Evolutionary conservation across 139 green algal genomes (phyloP).

Genomic region (Gonium pectorale): DNA sequence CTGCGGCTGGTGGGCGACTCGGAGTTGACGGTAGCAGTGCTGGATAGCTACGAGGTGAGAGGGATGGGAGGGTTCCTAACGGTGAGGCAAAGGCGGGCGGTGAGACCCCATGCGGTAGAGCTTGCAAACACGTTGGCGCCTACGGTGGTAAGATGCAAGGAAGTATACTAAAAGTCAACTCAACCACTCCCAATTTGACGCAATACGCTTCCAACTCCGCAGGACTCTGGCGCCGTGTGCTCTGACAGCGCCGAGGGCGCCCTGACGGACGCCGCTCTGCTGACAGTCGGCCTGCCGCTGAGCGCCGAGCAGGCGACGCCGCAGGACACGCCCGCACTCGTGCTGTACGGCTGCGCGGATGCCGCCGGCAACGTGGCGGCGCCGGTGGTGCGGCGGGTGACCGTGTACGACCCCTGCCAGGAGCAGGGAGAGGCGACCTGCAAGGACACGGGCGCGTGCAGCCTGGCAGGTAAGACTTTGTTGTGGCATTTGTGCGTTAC

Average conservation of each 20-base stretch:
- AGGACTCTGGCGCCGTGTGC: conserved; percentile 25
- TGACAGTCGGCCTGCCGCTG: background rate
- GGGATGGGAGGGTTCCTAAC: no score
- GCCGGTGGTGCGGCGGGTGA: background rate
- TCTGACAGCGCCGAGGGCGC: background rate
- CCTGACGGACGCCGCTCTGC: background rate
- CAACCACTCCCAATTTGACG: no score
- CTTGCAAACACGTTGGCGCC: no score
- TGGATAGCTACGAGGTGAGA: no score
- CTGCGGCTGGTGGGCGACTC: background rate
- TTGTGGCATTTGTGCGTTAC: no score
- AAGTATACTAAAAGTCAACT: no score
- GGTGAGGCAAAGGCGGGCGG: no score
- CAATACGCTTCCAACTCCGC: no score
- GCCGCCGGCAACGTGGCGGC: conserved; percentile 3
- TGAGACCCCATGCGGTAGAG: no score
- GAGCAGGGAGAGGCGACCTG: conserved; percentile 11
- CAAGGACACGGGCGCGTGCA: background rate
- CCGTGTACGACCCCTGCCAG: conserved; percentile 21
- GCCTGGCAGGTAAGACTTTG: conserved; percentile 4
- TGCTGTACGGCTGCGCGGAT: conserved; percentile 43
- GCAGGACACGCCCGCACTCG: background rate
- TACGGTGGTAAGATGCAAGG: no score
- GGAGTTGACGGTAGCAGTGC: background rate
- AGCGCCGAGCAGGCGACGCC: conserved; percentile 5